A percentile compares a stretch with the other conserved stretches of the same genome.
phyloP scores from a whole-genome alignment of 306 rosid genomes.

The Vigna hirtella region DNA sequence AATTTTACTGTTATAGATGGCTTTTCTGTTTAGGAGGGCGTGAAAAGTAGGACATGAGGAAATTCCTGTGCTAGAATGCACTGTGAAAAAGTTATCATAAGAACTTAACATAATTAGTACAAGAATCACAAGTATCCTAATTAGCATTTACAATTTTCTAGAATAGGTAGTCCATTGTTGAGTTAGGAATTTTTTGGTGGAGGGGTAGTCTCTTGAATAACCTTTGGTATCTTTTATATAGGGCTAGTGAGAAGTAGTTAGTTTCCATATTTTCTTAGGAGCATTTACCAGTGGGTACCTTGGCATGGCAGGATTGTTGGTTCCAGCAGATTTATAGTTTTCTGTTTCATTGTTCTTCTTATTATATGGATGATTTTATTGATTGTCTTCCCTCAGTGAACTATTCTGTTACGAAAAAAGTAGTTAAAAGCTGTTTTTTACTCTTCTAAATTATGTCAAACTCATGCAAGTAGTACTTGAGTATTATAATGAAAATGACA shows the following conservation, averaged over 20 bases:
- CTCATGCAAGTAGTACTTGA: background rate
- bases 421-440: background rate
- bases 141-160: background rate
- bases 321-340: background rate
- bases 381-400: background rate
- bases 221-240: background rate
- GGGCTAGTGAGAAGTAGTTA: background rate
- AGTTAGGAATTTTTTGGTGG: background rate
- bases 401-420: background rate
- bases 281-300: background rate
- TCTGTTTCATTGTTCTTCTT: background rate
- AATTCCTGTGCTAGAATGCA: background rate
- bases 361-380: background rate
- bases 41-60: background rate
- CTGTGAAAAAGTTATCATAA: background rate
- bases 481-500: constrained; percentile 19
- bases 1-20: no score
- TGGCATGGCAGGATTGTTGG: background rate
- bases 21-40: background rate
- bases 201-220: background rate
- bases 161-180: background rate
- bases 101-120: background rate
- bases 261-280: background rate
- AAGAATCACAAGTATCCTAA: background rate
- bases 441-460: background rate